phyloP scores from a whole-genome alignment of 2,329 filamentous ascomycete species.

The Escovopsis weberi region DNA sequence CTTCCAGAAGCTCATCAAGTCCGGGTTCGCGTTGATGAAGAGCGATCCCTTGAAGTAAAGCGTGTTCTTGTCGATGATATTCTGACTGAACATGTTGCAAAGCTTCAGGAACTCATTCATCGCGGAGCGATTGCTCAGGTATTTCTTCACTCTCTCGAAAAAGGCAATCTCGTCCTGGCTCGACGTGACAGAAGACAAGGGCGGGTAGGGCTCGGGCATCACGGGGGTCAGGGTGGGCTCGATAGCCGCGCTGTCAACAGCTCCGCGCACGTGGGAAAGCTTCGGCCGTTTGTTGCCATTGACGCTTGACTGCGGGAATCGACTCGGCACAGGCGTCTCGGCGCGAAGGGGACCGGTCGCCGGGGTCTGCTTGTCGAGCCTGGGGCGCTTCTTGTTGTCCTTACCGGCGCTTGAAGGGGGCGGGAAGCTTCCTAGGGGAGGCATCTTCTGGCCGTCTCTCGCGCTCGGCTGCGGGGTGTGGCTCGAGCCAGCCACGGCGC shows the following conservation, averaged over 20 bases:
- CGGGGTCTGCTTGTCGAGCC: conserved; percentile 40
- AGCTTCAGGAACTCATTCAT: conserved; percentile 96
- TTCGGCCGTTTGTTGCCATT: conserved; percentile 53
- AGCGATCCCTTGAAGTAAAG: conserved; percentile 68
- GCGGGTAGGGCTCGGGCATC: conserved; percentile 74
- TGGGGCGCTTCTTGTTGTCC: conserved; percentile 77
- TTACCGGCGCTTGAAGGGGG: conserved; percentile 68
- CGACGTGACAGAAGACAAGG: conserved; percentile 57
- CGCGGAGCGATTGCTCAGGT: conserved; percentile 77
- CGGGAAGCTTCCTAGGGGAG: conserved; percentile 89
- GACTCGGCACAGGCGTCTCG: conserved; percentile 26
- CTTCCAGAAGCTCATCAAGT: conserved; percentile 83
- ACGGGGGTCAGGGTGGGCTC: conserved; percentile 82
- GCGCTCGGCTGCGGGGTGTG: conserved; percentile 41
- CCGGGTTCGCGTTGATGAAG: conserved; percentile 78
- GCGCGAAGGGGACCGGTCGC: conserved; percentile 29
- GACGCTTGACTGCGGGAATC: conserved; percentile 17
- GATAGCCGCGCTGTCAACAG: conserved; percentile 45
- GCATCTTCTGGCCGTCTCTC: conserved; percentile 61
- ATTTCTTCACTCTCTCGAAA: conserved; percentile 95
- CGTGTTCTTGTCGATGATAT: conserved; percentile 74
- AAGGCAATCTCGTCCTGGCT: conserved; percentile 78
- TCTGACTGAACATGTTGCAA: conserved; percentile 87
- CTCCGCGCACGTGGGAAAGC: conserved; percentile 51
- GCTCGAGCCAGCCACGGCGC: conserved; percentile 25